phyloP scores from a whole-genome alignment of 169 alveolate species.

The Cardiosporidium cionae region DNA sequence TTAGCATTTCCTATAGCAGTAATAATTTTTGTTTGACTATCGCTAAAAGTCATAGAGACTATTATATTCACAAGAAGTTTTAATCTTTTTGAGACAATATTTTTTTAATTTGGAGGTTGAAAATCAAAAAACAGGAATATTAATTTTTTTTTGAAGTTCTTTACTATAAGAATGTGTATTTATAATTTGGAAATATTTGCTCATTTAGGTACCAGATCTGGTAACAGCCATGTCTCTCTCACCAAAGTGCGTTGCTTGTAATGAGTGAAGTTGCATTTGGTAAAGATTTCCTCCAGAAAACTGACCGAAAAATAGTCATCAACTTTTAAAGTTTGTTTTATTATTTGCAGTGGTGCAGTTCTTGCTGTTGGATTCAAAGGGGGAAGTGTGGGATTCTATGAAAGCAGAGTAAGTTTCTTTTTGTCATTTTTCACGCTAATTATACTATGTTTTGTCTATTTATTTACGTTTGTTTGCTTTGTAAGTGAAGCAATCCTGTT shows the following conservation, averaged over 20 bases:
- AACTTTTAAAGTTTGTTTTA: not conserved
- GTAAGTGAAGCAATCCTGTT: not conserved
- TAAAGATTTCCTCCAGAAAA: not conserved
- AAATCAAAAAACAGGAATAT: too few relatives aligned
- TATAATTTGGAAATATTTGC: too few relatives aligned
- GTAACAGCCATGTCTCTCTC: conserved; percentile 29
- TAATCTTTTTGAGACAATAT: too few relatives aligned
- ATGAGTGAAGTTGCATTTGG: not conserved
- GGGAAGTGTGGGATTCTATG: conserved; percentile 25
- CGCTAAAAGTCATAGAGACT: too few relatives aligned
- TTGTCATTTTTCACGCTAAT: not conserved
- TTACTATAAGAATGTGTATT: too few relatives aligned
- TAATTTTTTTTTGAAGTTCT: too few relatives aligned
- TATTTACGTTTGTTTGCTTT: not conserved
- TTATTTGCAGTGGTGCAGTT: conserved; percentile 13
- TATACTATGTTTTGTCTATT: not conserved
- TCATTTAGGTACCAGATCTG: conserved; percentile 18
- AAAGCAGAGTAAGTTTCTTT: conserved; percentile 16
- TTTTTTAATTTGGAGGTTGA: too few relatives aligned
- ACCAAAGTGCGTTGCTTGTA: conserved; percentile 13
- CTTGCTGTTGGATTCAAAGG: conserved; percentile 24
- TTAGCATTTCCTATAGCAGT: too few relatives aligned
- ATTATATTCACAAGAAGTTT: too few relatives aligned
- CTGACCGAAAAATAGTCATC: not conserved
- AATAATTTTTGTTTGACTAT: too few relatives aligned